These are phyloP conservation scores for Alnus glutinosa DNA, from an alignment of 306 rosid species.

Conservation along the genomic window DNA sequence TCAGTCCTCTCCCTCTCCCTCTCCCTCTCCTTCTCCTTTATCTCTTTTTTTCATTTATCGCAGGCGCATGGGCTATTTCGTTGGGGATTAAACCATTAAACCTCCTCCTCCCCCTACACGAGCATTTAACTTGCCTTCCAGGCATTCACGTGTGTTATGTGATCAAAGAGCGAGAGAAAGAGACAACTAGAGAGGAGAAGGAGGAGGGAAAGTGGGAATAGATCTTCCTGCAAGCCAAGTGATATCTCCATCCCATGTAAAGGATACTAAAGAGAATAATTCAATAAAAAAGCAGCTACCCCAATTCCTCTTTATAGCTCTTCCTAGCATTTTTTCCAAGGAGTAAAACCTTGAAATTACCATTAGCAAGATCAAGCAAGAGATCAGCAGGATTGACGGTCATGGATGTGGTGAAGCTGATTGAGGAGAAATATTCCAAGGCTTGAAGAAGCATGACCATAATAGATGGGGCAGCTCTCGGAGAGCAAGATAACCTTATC, in stretches of 20 bases:
- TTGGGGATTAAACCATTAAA: too few relatives aligned
- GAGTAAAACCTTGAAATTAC: conserved; percentile 35
- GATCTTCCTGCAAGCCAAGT: not conserved
- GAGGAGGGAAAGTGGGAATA: too few relatives aligned
- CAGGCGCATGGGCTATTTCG: too few relatives aligned
- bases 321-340: not conserved
- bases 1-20: too few relatives aligned
- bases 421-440: conserved; percentile 69
- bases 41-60: too few relatives aligned
- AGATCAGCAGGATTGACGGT: conserved; percentile 94
- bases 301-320: not conserved
- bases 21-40: too few relatives aligned
- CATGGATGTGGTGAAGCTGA: conserved; percentile 70
- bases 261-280: not conserved
- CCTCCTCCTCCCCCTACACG: too few relatives aligned
- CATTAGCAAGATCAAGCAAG: conserved; percentile 94
- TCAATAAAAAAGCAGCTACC: not conserved
- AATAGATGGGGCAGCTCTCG: conserved; percentile 54
- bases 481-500: too few relatives aligned
- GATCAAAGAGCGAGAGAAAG: too few relatives aligned
- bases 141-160: too few relatives aligned
- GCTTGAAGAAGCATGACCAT: conserved; percentile 81
- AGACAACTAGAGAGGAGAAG: too few relatives aligned
- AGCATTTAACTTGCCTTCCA: too few relatives aligned
- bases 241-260: not conserved